phyloP scores from a whole-genome alignment of 2,329 filamentous ascomycete species.

The Thielaviopsis punctulata region DNA sequence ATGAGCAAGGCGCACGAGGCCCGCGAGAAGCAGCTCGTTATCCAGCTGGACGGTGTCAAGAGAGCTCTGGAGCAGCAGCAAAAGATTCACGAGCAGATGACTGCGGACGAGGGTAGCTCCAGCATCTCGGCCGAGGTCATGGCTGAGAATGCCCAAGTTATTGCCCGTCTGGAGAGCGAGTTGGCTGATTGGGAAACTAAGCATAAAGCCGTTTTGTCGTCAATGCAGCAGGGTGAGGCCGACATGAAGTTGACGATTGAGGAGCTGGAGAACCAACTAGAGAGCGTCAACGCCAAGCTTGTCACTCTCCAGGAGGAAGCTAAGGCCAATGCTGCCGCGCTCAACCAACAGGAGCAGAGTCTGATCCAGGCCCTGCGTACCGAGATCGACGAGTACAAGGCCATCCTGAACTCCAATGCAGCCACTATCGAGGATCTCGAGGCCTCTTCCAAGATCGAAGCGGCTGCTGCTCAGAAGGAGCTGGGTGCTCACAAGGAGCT shows the following conservation, averaged over 20 bases:
- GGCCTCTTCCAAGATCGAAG: constrained; percentile 47
- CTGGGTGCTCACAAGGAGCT: constrained; percentile 29
- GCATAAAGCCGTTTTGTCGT: constrained; percentile 52
- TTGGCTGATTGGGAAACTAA: constrained; percentile 58
- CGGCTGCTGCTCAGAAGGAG: constrained; percentile 39
- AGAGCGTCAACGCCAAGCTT: constrained; percentile 35
- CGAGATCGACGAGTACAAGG: constrained; percentile 69
- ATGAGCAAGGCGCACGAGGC: constrained; percentile 56
- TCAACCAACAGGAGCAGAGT: constrained; percentile 36
- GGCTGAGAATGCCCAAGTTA: constrained; percentile 15
- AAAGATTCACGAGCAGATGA: constrained; percentile 1
- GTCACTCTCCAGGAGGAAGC: constrained; percentile 25
- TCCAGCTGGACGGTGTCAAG: constrained; percentile 42
- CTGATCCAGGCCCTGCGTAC: constrained; percentile 45
- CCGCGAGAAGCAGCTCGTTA: constrained; percentile 57
- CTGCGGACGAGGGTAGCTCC: background rate
- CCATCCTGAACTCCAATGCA: constrained; percentile 50
- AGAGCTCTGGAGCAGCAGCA: constrained; percentile 10
- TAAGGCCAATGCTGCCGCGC: constrained; percentile 25
- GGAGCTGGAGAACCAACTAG: constrained; percentile 48
- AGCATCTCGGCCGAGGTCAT: constrained; percentile 2
- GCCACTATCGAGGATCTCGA: constrained; percentile 59
- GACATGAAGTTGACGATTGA: constrained; percentile 55
- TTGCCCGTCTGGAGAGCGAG: constrained; percentile 52
- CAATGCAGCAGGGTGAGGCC: constrained; percentile 55